Evolutionary conservation across 163 green algal species (phyloP).

Genomic region (Trebouxia gelatinosa): DNA sequence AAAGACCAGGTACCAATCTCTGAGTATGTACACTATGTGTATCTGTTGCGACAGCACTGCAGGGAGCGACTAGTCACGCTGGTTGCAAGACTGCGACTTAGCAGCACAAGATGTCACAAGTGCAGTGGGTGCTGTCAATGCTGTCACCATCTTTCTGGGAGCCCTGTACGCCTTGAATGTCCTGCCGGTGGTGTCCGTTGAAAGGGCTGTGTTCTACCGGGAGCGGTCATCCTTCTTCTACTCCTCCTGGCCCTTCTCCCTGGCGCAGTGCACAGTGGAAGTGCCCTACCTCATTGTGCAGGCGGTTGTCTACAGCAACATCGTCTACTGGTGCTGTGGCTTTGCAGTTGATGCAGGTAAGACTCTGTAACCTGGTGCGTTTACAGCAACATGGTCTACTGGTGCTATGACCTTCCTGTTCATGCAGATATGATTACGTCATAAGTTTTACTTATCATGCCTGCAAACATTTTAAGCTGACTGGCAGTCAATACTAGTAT

Average conservation of each 20-base stretch:
- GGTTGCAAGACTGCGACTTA: not conserved
- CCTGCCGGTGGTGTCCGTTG: constrained; percentile 28
- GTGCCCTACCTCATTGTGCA: constrained; percentile 56
- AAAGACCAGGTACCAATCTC: too few relatives aligned
- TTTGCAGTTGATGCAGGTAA: constrained; percentile 2
- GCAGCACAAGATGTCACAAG: constrained; percentile 5
- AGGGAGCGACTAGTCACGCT: too few relatives aligned
- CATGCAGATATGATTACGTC: too few relatives aligned
- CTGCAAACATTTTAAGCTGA: too few relatives aligned
- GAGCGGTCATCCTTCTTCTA: constrained; percentile 49
- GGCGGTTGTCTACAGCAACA: constrained; percentile 51
- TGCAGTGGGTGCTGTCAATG: constrained; percentile 4
- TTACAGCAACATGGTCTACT: too few relatives aligned
- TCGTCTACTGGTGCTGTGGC: constrained; percentile 30
- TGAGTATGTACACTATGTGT: too few relatives aligned
- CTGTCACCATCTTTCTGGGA: constrained; percentile 30
- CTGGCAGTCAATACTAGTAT: too few relatives aligned
- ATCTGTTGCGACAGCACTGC: not conserved
- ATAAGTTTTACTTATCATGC: too few relatives aligned
- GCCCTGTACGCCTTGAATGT: constrained; percentile 16
- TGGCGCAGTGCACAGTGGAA: constrained; percentile 49
- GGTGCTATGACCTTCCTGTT: too few relatives aligned
- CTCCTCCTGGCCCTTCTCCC: constrained; percentile 42
- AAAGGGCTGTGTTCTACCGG: constrained; percentile 45
- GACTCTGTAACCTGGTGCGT: too few relatives aligned